Evolutionary conservation across 371 early-diverging fungal species (phyloP), one percentile per base, ranked within the genome.

Genomic region (Choanephora cucurbitarum): DNA sequence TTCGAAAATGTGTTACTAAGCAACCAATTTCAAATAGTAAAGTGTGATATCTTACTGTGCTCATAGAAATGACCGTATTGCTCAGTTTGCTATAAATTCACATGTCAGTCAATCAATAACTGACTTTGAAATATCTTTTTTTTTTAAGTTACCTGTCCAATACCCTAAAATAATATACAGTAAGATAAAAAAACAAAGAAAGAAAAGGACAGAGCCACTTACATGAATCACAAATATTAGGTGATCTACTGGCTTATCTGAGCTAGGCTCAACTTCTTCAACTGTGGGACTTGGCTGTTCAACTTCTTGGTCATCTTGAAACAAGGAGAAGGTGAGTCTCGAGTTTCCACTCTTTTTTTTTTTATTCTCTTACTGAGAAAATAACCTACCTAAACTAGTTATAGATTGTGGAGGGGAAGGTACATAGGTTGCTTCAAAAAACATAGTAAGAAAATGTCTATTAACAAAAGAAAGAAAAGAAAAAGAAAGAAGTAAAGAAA

Each of bases 181-280:
- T 44, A 17, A 37, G 32, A 44, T 24, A 8, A 22, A 15, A n/a
- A 32, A 43, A 19, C 5, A 49, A 28, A 31, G 11, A 13, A 52
- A 40, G 10, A 23, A 32, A 42, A 24, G 14, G 24, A 7, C 23
- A 43, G 8, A 31, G 14, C 39, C 28, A 56, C 64, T 67, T 73
- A 65, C 79, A 66, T 87, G 88, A 48, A 87, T 81, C 24, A 87
- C 80, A 60, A 84, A 85, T 37, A 80, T 67, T 3, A 80, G 37
- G 41, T 79, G 80, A 32, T 79, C 69, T 10, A 79, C 69, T 39
- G 76, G 69, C 34, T 58, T 62, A 43, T 72, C 66, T 21, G 66
- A 60, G 28, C 42, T 46, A 19, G 60, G 31, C 5, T 58, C 64
- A 43, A 62, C 63, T 43, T 67, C 70, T 8, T 37, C 13, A 1